Evolutionary conservation across 1,284 basidiomycete species (phyloP).

Genomic region (Stygiomarasmius scandens): DNA sequence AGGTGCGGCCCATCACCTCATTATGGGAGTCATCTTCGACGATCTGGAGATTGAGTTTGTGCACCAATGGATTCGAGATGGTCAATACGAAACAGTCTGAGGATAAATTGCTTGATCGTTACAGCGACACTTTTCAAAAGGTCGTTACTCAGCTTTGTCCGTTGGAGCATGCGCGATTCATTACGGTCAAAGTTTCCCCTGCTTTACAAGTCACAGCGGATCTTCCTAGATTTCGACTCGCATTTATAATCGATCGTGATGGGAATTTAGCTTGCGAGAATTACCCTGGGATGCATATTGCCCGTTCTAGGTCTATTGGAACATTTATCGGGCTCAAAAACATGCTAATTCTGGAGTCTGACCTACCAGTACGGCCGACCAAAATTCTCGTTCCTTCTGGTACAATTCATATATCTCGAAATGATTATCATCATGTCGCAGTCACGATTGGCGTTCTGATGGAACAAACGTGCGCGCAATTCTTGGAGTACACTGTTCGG

Average conservation of each 20-base stretch:
- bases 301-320: not conserved
- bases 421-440: conserved; percentile 23
- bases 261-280: conserved; percentile 3
- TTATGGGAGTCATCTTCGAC: conserved; percentile 21
- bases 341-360: not conserved
- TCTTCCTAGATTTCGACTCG: conserved; percentile 39
- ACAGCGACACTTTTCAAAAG: conserved; percentile 22
- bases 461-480: conserved; percentile 22
- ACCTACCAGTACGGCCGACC: not conserved
- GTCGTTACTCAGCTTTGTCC: not conserved
- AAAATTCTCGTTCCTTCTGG: conserved; percentile 3
- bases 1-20: conserved; percentile 22
- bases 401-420: not conserved
- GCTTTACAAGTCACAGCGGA: conserved; percentile 15
- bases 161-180: not conserved
- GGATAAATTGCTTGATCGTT: conserved; percentile 24
- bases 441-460: conserved; percentile 23
- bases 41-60: conserved; percentile 29
- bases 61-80: not conserved
- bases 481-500: conserved; percentile 43
- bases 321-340: conserved; percentile 2
- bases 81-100: not conserved
- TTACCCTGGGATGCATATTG: conserved; percentile 6
- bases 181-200: not conserved
- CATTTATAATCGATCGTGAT: conserved; percentile 33